These are phyloP conservation scores for Stentor roeselii DNA, from an alignment of 73 alveolate species.

Conservation along the genomic window DNA sequence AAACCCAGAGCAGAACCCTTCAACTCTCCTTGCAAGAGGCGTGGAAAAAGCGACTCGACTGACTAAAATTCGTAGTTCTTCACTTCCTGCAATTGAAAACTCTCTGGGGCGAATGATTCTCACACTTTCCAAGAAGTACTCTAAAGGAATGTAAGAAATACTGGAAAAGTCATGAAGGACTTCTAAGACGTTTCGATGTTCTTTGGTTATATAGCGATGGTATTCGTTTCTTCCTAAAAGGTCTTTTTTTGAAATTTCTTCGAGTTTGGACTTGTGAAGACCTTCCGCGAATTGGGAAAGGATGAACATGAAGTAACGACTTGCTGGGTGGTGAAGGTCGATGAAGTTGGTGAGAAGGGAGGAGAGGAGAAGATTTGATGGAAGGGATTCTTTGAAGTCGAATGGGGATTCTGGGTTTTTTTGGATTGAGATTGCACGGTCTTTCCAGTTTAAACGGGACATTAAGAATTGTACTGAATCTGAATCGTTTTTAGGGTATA, in stretches of 20 bases:
- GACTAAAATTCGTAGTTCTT: conserved; percentile 49
- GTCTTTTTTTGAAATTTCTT: conserved; percentile 55
- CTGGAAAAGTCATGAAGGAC: conserved; percentile 63
- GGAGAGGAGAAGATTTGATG: conserved; percentile 32
- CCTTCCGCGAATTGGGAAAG: conserved; percentile 61
- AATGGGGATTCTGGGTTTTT: conserved; percentile 31
- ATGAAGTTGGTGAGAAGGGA: conserved; percentile 27
- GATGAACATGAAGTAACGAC: conserved; percentile 59
- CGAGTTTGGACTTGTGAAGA: conserved; percentile 52
- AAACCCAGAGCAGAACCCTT: conserved; percentile 72
- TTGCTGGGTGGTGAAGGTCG: conserved; percentile 64
- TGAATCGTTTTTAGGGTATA: background rate
- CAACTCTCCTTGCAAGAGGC: conserved; percentile 49
- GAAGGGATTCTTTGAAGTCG: conserved; percentile 26
- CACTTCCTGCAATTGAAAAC: conserved; percentile 50
- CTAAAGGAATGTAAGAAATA: conserved; percentile 50
- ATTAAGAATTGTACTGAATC: conserved; percentile 12
- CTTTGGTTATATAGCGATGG: conserved; percentile 71
- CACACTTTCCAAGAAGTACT: conserved; percentile 51
- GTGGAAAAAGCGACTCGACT: conserved; percentile 67
- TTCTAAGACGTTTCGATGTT: conserved; percentile 68
- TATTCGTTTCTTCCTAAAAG: conserved; percentile 77
- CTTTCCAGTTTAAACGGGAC: conserved; percentile 34
- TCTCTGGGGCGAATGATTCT: conserved; percentile 62
- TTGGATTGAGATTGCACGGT: background rate